Percentiles rank a stretch among this genome's conserved stretches.
Evolutionary conservation across 306 rosid species (phyloP).

Genomic region (Rosa chinensis): DNA sequence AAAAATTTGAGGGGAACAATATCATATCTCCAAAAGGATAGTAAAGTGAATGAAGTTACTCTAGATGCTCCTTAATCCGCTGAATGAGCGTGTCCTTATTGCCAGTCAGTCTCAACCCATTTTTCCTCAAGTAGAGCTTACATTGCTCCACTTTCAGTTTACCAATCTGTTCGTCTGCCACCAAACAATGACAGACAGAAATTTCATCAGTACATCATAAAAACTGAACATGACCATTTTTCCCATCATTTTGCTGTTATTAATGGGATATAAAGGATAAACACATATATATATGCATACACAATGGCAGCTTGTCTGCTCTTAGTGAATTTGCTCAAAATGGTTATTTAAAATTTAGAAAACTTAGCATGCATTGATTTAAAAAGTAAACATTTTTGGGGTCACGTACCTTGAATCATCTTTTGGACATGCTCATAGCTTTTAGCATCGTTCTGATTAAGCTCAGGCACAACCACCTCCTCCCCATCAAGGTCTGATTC

Average conservation of each 20-base stretch:
- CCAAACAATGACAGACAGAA: constrained; percentile 19
- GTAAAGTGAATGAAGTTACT: constrained; percentile 44
- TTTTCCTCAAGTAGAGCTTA: constrained; percentile 69
- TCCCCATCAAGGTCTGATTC: constrained; percentile 32
- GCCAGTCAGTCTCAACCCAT: constrained; percentile 76
- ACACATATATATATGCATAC: no score
- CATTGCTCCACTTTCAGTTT: constrained; percentile 78
- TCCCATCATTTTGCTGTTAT: no score
- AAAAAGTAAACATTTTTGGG: not conserved
- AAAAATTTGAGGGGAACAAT: not conserved
- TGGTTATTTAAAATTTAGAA: not conserved
- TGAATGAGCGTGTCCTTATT: constrained; percentile 64
- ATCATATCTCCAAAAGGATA: not conserved
- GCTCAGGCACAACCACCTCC: constrained; percentile 21
- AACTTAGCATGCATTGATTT: not conserved
- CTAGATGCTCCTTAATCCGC: constrained; percentile 69
- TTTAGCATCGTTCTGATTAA: constrained; percentile 41
- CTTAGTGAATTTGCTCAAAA: not conserved
- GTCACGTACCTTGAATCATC: constrained; percentile 46
- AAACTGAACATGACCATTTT: not conserved
- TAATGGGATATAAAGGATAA: no score
- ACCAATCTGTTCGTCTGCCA: constrained; percentile 53
- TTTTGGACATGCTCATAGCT: constrained; percentile 40
- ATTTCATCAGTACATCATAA: not conserved
- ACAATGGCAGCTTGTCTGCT: not conserved